Percentiles rank a stretch among this genome's conserved stretches.
Evolutionary conservation across 2,329 filamentous ascomycete genomes (phyloP).

Genomic region (Thermothelomyces thermophilus): DNA sequence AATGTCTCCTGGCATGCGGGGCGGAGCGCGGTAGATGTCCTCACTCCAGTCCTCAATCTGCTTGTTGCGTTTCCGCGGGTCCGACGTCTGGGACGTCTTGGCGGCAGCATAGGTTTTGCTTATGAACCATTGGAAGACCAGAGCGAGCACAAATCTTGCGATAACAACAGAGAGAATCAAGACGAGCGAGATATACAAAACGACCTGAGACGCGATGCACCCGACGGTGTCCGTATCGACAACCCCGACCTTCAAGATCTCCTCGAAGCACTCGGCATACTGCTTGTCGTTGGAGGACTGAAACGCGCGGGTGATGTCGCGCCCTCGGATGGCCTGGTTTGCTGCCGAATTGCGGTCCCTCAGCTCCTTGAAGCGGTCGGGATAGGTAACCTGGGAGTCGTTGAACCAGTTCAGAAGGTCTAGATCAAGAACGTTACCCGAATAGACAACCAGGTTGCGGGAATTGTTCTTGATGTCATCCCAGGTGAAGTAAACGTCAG

Average conservation of each 20-base stretch:
- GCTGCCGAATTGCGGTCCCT: constrained; percentile 55
- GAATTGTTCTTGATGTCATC: constrained; percentile 82
- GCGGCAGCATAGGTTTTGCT: constrained; percentile 75
- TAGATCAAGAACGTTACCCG: constrained; percentile 85
- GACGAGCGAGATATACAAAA: constrained; percentile 85
- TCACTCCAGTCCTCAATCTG: constrained; percentile 98
- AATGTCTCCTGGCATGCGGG: constrained; percentile 69
- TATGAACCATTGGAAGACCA: constrained; percentile 96
- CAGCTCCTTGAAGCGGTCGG: constrained; percentile 71
- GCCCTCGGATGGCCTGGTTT: constrained; percentile 64
- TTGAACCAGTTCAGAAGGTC: constrained; percentile 90
- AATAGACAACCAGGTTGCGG: constrained; percentile 90
- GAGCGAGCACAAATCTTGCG: constrained; percentile 78
- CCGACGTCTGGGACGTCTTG: constrained; percentile 75
- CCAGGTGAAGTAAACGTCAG: constrained; percentile 96
- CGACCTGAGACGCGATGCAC: constrained; percentile 95
- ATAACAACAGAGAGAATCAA: constrained; percentile 87
- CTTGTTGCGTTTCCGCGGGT: constrained; percentile 76
- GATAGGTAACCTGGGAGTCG: constrained; percentile 66
- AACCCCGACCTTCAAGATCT: constrained; percentile 92
- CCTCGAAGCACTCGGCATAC: constrained; percentile 77
- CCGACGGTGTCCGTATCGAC: constrained; percentile 95
- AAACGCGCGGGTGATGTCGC: constrained; percentile 84
- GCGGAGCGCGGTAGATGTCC: constrained; percentile 90
- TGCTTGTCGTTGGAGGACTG: constrained; percentile 72